Conservation (phyloP, 768 basidiomycete species). For the Termitomyces sp. region DNA sequence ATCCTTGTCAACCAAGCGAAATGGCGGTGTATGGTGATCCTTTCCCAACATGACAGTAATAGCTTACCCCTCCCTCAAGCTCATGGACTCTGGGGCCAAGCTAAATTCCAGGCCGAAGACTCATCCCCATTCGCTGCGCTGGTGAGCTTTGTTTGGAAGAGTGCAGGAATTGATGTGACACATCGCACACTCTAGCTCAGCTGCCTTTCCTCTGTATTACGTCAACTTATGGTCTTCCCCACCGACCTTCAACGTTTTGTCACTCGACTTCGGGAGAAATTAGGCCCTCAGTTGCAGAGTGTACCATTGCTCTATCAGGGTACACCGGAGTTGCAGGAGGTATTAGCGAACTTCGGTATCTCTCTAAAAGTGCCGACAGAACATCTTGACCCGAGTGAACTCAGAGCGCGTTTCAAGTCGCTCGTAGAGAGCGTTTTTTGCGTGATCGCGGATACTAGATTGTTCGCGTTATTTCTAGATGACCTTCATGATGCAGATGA, state of each 20-base stretch:
- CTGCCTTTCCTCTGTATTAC: slow-evolving; percentile 64
- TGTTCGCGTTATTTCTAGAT: slow-evolving; percentile 68
- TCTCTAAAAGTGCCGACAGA: slow-evolving; percentile 46
- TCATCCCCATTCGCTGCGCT: slow-evolving; percentile 67
- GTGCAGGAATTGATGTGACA: neutral
- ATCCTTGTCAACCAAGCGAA: slow-evolving; percentile 65
- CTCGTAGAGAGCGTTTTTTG: slow-evolving; percentile 66
- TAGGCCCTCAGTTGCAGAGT: slow-evolving; percentile 68
- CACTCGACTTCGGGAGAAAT: slow-evolving; percentile 44
- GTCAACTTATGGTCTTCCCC: slow-evolving; percentile 71
- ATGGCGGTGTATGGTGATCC: slow-evolving; percentile 48
- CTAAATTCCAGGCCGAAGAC: slow-evolving; percentile 61
- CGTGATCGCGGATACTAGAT: slow-evolving; percentile 61
- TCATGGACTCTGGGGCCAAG: slow-evolving; percentile 73
- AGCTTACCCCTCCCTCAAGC: slow-evolving; percentile 23
- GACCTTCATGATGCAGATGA: slow-evolving; percentile 73
- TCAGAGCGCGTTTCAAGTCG: slow-evolving; percentile 65
- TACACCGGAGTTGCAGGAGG: slow-evolving; percentile 62
- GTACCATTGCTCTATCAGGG: slow-evolving; percentile 67
- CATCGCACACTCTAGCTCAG: slow-evolving; percentile 37
- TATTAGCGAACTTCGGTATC: slow-evolving; percentile 51
- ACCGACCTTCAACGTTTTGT: slow-evolving; percentile 68
- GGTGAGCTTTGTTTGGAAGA: slow-evolving; percentile 1
- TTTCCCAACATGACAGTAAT: neutral
- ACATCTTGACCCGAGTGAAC: slow-evolving; percentile 48